These are phyloP conservation scores for Infundibulicybe gibba DNA, from an alignment of 768 basidiomycete species.

Conservation along the genomic window DNA sequence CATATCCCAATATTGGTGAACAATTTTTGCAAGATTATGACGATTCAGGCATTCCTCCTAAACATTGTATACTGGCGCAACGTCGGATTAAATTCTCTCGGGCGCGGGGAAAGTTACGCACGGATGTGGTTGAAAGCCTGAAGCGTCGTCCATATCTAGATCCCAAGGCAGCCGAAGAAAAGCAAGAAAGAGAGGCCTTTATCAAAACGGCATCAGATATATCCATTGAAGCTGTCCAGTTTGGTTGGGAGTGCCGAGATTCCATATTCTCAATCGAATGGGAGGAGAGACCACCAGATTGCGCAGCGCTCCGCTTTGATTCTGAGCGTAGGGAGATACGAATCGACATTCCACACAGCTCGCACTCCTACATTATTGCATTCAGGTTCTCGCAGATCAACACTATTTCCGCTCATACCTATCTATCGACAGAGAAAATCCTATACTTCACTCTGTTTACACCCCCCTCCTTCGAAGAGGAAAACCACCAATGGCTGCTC, in stretches of 20 bases:
- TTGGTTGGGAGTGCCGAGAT: conserved; percentile 64
- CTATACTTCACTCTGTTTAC: conserved; percentile 40
- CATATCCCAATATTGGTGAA: conserved; percentile 30
- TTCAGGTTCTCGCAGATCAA: conserved; percentile 42
- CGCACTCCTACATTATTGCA: conserved; percentile 29
- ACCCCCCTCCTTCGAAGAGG: conserved; percentile 36
- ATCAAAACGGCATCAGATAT: conserved; percentile 23
- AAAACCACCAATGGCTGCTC: conserved; percentile 2
- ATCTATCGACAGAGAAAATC: conserved; percentile 24
- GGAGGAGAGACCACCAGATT: conserved; percentile 28
- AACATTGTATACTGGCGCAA: conserved; percentile 22
- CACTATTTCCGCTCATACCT: conserved; percentile 30
- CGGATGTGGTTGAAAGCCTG: conserved; percentile 35
- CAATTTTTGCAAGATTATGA: conserved; percentile 43
- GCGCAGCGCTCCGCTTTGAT: conserved; percentile 32
- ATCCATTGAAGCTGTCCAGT: conserved; percentile 40
- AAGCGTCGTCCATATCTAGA: conserved; percentile 35
- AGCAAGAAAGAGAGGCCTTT: conserved; percentile 23
- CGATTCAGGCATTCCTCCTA: conserved; percentile 6
- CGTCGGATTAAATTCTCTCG: conserved; percentile 26
- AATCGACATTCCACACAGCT: conserved; percentile 23
- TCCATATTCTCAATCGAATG: conserved; percentile 55
- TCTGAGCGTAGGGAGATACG: conserved; percentile 45
- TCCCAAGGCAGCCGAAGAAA: conserved; percentile 29
- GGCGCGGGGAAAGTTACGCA: conserved; percentile 22